Evolutionary conservation across 495 filamentous ascomycete genomes (phyloP).

Genomic region (Zalerion maritima): DNA sequence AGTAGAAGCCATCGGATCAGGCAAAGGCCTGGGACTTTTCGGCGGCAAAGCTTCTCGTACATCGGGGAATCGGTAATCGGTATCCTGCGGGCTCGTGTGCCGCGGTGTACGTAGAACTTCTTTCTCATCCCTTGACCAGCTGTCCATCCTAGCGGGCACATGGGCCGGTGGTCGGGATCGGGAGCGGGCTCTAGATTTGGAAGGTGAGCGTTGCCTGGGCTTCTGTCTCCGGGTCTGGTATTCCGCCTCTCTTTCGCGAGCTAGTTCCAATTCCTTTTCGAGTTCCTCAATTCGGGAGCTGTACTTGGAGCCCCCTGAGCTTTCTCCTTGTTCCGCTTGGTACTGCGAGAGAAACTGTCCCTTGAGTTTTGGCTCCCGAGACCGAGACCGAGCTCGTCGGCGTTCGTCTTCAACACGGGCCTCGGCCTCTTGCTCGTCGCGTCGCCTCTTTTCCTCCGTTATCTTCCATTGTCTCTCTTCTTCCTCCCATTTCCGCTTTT

Average conservation of each 20-base stretch:
- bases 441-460: conserved; percentile 60
- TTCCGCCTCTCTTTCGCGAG: conserved; percentile 69
- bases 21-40: too few species aligned
- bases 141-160: conserved; percentile 15
- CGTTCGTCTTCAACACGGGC: conserved; percentile 51
- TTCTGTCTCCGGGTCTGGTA: conserved; percentile 72
- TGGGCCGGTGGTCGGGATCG: conserved; percentile 27
- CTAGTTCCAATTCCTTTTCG: conserved; percentile 71
- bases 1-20: too few species aligned
- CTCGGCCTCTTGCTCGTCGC: conserved; percentile 61
- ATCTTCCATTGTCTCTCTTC: conserved; percentile 70
- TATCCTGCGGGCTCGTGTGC: conserved; percentile 44
- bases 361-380: conserved; percentile 53
- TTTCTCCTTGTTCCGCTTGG: conserved; percentile 42
- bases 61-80: too few species aligned
- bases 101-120: conserved; percentile 34
- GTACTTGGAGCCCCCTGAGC: conserved; percentile 16
- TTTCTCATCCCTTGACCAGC: too few species aligned
- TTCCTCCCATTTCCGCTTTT: conserved; percentile 71
- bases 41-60: too few species aligned
- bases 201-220: conserved; percentile 23
- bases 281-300: conserved; percentile 57
- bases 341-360: conserved; percentile 83
- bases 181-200: conserved; percentile 22
- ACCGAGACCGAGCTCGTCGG: conserved; percentile 40